phyloP scores from a whole-genome alignment of 768 basidiomycete genomes.

The Boletus reticuloceps region DNA sequence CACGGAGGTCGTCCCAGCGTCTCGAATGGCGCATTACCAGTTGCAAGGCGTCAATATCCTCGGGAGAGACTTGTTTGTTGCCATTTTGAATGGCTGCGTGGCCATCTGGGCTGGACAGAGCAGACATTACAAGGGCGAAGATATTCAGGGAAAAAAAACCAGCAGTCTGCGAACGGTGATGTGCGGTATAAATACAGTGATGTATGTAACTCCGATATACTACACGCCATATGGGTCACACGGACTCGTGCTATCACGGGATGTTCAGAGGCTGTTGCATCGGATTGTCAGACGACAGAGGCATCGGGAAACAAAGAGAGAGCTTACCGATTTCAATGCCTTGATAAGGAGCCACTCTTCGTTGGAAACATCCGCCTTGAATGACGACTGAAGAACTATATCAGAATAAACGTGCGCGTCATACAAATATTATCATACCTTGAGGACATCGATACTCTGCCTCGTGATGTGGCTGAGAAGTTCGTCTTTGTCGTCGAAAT shows the following conservation, averaged over 20 bases:
- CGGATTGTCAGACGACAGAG: background rate
- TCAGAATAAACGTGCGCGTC: conserved; percentile 6
- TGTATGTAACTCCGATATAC: conserved; percentile 25
- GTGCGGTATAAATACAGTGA: conserved; percentile 32
- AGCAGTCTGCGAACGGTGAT: background rate
- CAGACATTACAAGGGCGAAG: conserved; percentile 21
- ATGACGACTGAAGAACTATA: conserved; percentile 54
- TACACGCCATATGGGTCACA: background rate
- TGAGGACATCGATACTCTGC: conserved; percentile 92
- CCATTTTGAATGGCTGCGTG: conserved; percentile 12
- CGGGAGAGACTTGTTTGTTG: conserved; percentile 26
- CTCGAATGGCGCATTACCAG: conserved; percentile 46
- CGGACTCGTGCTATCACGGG: conserved; percentile 17
- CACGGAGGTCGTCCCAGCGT: conserved; percentile 30
- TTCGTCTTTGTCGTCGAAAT: conserved; percentile 96
- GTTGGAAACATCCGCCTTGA: conserved; percentile 83
- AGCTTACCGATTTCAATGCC: conserved; percentile 68
- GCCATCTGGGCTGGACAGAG: conserved; percentile 9
- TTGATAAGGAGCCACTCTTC: conserved; percentile 96
- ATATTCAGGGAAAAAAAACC: background rate
- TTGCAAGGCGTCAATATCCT: conserved; percentile 51
- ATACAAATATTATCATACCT: conserved; percentile 45
- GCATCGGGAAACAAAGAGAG: background rate
- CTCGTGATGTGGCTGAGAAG: conserved; percentile 87
- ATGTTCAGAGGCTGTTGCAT: conserved; percentile 38